Evolutionary conservation across 768 basidiomycete genomes (phyloP).

Genomic region (Amanita muscaria): DNA sequence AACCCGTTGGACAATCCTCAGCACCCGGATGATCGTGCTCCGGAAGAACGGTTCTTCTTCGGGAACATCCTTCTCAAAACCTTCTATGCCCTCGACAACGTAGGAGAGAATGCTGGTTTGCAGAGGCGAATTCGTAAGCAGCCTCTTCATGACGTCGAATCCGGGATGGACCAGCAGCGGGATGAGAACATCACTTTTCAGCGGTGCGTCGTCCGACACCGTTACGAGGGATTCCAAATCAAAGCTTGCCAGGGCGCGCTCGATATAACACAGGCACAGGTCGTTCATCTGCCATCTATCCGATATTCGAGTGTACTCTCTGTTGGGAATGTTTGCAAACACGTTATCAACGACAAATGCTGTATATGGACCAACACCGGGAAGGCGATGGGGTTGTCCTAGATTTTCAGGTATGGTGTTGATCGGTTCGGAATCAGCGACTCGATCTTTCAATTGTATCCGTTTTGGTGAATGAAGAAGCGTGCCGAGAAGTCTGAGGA

Average conservation of each 20-base stretch:
- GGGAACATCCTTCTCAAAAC: slow-evolving; percentile 62
- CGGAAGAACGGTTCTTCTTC: slow-evolving; percentile 66
- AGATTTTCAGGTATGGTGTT: slow-evolving; percentile 75
- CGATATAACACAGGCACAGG: slow-evolving; percentile 75
- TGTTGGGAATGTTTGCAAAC: slow-evolving; percentile 62
- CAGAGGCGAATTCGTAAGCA: slow-evolving; percentile 65
- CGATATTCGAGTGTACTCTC: slow-evolving; percentile 66
- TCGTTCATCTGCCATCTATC: slow-evolving; percentile 88
- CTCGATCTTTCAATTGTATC: slow-evolving; percentile 48
- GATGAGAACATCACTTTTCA: slow-evolving; percentile 44
- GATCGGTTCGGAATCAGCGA: slow-evolving; percentile 49
- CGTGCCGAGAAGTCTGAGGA: slow-evolving; percentile 72
- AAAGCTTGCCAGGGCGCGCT: slow-evolving; percentile 74
- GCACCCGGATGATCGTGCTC: slow-evolving; percentile 66
- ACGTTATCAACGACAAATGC: slow-evolving; percentile 89
- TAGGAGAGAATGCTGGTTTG: slow-evolving; percentile 71
- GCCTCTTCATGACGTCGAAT: slow-evolving; percentile 72
- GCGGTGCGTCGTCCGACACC: slow-evolving; percentile 40
- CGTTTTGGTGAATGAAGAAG: slow-evolving; percentile 80
- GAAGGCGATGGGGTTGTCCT: slow-evolving; percentile 71
- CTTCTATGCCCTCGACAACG: slow-evolving; percentile 71
- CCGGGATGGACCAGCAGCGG: slow-evolving; percentile 73
- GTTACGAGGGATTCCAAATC: slow-evolving; percentile 67
- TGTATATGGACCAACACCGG: slow-evolving; percentile 75
- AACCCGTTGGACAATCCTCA: slow-evolving; percentile 74